phyloP scores from a whole-genome alignment of 176 grass and related monocot genomes.

The Oryza longistaminata region DNA sequence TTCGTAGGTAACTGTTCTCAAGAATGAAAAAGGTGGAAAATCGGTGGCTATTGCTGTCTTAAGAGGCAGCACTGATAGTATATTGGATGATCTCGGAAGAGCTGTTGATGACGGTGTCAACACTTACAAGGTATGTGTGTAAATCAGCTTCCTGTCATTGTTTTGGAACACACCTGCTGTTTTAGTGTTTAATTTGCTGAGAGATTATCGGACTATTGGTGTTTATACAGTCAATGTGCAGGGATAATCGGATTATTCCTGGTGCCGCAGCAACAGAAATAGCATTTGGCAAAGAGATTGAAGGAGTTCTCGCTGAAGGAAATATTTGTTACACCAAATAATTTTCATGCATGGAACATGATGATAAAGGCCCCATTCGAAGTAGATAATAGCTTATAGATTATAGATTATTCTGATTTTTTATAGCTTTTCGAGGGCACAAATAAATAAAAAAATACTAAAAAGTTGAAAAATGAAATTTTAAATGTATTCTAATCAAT shows the following conservation, averaged over 20 bases:
- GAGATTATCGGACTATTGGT: conserved; percentile 2
- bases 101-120: conserved; percentile 94
- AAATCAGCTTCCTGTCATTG: background rate
- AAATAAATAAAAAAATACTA: too few relatives aligned
- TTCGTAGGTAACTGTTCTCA: conserved; percentile 72
- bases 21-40: conserved; percentile 84
- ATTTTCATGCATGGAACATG: background rate
- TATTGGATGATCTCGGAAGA: conserved; percentile 94
- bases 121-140: conserved; percentile 72
- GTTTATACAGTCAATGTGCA: conserved; percentile 82
- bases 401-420: too few relatives aligned
- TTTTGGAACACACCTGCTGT: background rate
- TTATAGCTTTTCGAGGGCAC: too few relatives aligned
- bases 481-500: too few relatives aligned
- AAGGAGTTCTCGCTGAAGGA: conserved; percentile 93
- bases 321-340: conserved; percentile 30
- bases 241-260: conserved; percentile 80
- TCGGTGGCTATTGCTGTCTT: conserved; percentile 80
- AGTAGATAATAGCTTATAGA: too few relatives aligned
- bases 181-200: background rate
- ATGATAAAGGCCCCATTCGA: background rate
- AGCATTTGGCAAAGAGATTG: conserved; percentile 73
- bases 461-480: too few relatives aligned
- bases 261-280: conserved; percentile 89
- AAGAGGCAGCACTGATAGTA: conserved; percentile 87